Evolutionary conservation across 495 filamentous ascomycete genomes (phyloP).

Genomic region (Sporormia fimetaria): DNA sequence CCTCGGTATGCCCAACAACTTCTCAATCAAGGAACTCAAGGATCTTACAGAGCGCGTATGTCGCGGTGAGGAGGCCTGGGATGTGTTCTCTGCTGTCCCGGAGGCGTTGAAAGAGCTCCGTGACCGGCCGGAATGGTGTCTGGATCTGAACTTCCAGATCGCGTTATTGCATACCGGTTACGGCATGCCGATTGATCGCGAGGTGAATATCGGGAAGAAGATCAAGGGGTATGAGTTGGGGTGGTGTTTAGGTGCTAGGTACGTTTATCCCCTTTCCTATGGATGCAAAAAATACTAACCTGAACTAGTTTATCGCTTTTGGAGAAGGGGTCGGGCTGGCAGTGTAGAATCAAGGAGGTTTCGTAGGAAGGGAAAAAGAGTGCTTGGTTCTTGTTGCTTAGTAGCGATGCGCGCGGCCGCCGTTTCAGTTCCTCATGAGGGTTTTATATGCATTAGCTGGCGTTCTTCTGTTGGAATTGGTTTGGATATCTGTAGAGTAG

Average conservation of each 20-base stretch:
- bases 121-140: conserved; percentile 75
- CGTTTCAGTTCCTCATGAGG: no score
- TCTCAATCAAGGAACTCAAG: conserved; percentile 76
- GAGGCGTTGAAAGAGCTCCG: conserved; percentile 62
- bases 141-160: conserved; percentile 94
- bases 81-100: conserved; percentile 59
- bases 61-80: conserved; percentile 64
- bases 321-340: conserved; percentile 62
- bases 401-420: no score
- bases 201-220: conserved; percentile 97
- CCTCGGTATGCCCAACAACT: conserved; percentile 90
- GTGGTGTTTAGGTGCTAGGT: conserved; percentile 97
- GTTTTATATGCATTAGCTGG: no score
- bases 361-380: conserved; percentile 24
- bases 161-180: conserved; percentile 89
- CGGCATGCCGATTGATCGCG: conserved; percentile 90
- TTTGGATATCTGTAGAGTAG: no score
- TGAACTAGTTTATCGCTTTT: conserved; percentile 66
- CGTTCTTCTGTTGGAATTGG: no score
- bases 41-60: conserved; percentile 78
- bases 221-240: conserved; percentile 94
- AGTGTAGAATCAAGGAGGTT: conserved; percentile 58
- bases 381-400: no score
- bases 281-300: conserved; percentile 3
- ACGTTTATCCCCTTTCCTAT: conserved; percentile 29